Evolutionary conservation across 2,329 filamentous ascomycete species (phyloP), one percentile per base, ranked within the genome.

Genomic region (Exophiala oligosperma): DNA sequence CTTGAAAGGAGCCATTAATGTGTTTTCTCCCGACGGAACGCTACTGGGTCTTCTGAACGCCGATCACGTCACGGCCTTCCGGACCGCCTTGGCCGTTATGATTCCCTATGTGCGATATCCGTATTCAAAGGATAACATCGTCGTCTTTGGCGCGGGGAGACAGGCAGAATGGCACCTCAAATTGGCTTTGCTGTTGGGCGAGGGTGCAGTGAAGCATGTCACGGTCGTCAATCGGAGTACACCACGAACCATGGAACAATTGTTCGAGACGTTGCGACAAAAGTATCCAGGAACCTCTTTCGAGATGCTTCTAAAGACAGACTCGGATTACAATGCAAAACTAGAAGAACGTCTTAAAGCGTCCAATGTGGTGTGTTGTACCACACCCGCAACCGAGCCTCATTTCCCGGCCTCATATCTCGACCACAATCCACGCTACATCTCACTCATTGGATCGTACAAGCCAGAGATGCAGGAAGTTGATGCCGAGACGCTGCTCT

Each of bases 51-150:
- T 93, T 56, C 75, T 94, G 38, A 88, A 91, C 66, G 89, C 90
- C 14, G 82, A 83, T 59, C 86, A 89, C 47, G 76, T 93, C 32
- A 94, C 91, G 0, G 90, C 88, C 2, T 94, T 93, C 73, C 85
- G 91, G 60, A 94, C 91, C 0, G 88, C 90, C 0, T 77, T 93
- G 9, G 85, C 85, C 1, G 88, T 87, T 3, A 83, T 87, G 54
- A 85, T 87, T 26, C 54, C 61, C 1, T 65, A 50, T 49, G 54
- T 62, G 1, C 54, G 59, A 32, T 61, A 57, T 41, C 37, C 21
- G 23, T 40, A 56, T 9, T 23, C 54, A 1, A 64, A 64, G 11
- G 48, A 56, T 2, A 61, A 66, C 28, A 51, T 69, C n/a, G 65
- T 81, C 8, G 73, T 81, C 1, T 79, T 81, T 59, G 79, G 79